Evolutionary conservation across 2,329 filamentous ascomycete genomes (phyloP), one percentile per base, ranked within the genome.

Genomic region (Myriosclerotinia duriaeana): DNA sequence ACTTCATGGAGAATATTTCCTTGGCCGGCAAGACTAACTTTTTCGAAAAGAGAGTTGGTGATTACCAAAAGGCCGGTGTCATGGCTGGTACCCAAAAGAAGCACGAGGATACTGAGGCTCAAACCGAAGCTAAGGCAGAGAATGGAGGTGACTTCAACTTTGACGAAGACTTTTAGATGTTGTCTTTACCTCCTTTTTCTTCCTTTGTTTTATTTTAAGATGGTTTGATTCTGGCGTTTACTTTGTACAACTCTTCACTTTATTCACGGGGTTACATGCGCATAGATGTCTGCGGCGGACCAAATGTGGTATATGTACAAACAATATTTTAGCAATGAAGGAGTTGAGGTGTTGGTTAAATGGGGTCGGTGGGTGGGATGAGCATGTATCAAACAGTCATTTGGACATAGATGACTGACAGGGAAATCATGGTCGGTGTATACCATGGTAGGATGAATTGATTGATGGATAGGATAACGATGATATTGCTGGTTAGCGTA

Each of bases 1-100:
- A 99, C 85, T 99, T 99, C 81, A 99, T 99, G 95, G 95, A 99
- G 86, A 97, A 97, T 82, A 99, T 99, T 80, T 98, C 95, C 30
- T 87, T 99, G 14, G 92, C 93, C 63, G 95, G 95, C 81, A 99
- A 99, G 91, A 99, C 95, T 79, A 99, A 99, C 88, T 99, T 99
- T 87, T 99, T 99, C 79, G 95, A 99, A 90, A 99, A 99, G 91
- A 92, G 95, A 75, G 95, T 99, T 67, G 95, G 90, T 79, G 95
- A 99, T 77, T 99, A 99, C 87, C 95, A 99, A 83, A 99, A 99
- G 87, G 93, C 95, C 48, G 95, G 95, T 84, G 94, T 99, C 79
- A 96, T 99, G 92, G 89, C 89, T 76, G 93, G 91, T 82, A 91
- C 89, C 74, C 93, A 93, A 83, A 89, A 90, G 80, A 89, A 90